Base-by-base conservation (phyloP, 345 rosid species). In the Anastatica hierochuntica region DNA sequence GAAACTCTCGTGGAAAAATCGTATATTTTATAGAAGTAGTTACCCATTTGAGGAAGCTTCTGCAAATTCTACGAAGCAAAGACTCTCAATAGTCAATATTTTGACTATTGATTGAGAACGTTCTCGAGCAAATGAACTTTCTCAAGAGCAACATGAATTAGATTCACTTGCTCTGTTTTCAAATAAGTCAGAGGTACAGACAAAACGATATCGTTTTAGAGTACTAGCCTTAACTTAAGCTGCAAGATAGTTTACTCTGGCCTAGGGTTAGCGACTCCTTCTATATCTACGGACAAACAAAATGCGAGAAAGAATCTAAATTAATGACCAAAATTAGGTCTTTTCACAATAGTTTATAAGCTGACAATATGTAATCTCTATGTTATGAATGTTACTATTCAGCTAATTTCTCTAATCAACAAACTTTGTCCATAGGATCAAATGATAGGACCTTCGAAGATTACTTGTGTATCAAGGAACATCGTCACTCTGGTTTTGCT, bases 401-500 rank as follows among this genome's bases (percentile, higher is more conserved):
- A 40, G 39, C 57, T 56, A 64, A 26, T 43, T 42, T 42, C 46
- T 49, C 63, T 56, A 56, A 33, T 24, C 38, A 41, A 48, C 69
- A 42, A 19, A 38, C 53, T 20, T 21, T 21, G 2, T 5, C 5
- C 24, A 2, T 36, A 33, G 43, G 43, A 30, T 21, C 16, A 31
- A 4, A 20, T 21, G 49, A 45, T 10, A 43, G n/a, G n/a, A 7
- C 39, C 42, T 51, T 30, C 16, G 1, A 38, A 38, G 10, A 7
- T 38, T 38, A 15, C 66, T 46, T 66, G 56, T 5, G 24, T 21
- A 5, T 52, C 71, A 66, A 43, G 70, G 58, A 49, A 57, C 70
- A 52, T 58, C 65, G 20, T 52, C 60, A 66, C 59, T 43, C 20
- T 58, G 65, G 37, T 36, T 52, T 53, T 64, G 35, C 70, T 58